Evolutionary conservation across 257 asterid species (phyloP).

Genomic region (Rauvolfia tetraphylla): DNA sequence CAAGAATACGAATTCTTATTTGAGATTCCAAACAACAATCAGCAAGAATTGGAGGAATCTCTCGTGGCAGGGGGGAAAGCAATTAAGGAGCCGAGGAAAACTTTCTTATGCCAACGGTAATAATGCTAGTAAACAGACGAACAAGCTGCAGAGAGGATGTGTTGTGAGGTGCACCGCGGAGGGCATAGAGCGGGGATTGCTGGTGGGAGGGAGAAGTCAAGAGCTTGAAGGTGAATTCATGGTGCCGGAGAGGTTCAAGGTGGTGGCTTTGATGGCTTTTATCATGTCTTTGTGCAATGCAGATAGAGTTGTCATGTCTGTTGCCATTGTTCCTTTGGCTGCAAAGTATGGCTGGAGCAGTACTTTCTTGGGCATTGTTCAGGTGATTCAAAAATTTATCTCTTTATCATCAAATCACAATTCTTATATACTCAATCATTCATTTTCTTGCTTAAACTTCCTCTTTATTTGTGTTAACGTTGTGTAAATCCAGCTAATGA

Average conservation of each 20-base stretch:
- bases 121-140: neutral
- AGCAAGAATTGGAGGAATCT: constrained; percentile 17
- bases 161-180: constrained; percentile 66
- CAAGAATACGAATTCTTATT: constrained; percentile 22
- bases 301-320: constrained; percentile 96
- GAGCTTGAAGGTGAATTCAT: constrained; percentile 36
- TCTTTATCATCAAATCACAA: neutral
- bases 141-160: constrained; percentile 17
- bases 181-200: constrained; percentile 60
- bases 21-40: constrained; percentile 22
- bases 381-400: constrained; percentile 43
- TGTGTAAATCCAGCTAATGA: neutral
- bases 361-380: constrained; percentile 87
- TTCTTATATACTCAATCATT: neutral
- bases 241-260: constrained; percentile 87
- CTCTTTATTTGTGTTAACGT: neutral
- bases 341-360: constrained; percentile 79
- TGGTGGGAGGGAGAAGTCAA: constrained; percentile 33
- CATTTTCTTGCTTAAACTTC: neutral
- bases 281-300: constrained; percentile 93
- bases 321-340: constrained; percentile 92
- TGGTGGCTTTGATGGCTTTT: constrained; percentile 79
- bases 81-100: constrained; percentile 13
- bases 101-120: constrained; percentile 2
- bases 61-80: constrained; percentile 17